Evolutionary conservation across 192 early-diverging fungal species (phyloP).

Genomic region (Coemansia sp.): DNA sequence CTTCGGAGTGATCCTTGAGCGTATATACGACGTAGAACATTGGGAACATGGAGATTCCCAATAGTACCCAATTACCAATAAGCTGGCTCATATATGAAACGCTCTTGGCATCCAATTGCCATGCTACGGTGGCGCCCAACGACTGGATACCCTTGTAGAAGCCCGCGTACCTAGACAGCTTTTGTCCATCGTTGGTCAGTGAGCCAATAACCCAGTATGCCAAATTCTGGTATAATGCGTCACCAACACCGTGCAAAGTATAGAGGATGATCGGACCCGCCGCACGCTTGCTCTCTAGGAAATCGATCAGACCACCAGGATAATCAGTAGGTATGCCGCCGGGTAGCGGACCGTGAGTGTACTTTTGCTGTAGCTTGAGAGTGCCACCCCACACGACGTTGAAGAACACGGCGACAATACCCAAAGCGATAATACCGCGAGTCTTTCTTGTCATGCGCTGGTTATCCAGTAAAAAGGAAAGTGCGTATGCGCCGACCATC

Average conservation of each 20-base stretch:
- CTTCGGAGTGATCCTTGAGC: conserved; percentile 52
- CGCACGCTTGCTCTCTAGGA: conserved; percentile 50
- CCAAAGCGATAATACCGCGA: conserved; percentile 66
- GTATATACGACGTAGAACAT: conserved; percentile 58
- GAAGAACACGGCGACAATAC: conserved; percentile 50
- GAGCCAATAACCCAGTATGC: conserved; percentile 85
- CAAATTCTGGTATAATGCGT: conserved; percentile 79
- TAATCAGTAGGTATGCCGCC: conserved; percentile 19
- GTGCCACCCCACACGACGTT: conserved; percentile 66
- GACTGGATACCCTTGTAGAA: conserved; percentile 90
- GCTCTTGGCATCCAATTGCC: conserved; percentile 67
- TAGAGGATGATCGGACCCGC: conserved; percentile 70
- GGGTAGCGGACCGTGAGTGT: conserved; percentile 41
- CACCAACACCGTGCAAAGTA: conserved; percentile 71
- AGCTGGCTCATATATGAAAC: conserved; percentile 59
- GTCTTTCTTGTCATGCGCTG: conserved; percentile 55
- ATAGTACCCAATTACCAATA: conserved; percentile 62
- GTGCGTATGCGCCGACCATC: conserved; percentile 68
- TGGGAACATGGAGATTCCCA: conserved; percentile 55
- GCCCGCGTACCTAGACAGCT: conserved; percentile 70
- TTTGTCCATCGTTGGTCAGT: conserved; percentile 76
- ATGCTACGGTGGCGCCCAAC: conserved; percentile 68
- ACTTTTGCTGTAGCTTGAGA: conserved; percentile 65
- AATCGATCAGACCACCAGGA: conserved; percentile 49
- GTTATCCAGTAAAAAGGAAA: conserved; percentile 73